These are phyloP conservation scores for Ophiosphaerella herpotricha DNA, from an alignment of 2,329 filamentous ascomycete genomes.

Conservation along the genomic window DNA sequence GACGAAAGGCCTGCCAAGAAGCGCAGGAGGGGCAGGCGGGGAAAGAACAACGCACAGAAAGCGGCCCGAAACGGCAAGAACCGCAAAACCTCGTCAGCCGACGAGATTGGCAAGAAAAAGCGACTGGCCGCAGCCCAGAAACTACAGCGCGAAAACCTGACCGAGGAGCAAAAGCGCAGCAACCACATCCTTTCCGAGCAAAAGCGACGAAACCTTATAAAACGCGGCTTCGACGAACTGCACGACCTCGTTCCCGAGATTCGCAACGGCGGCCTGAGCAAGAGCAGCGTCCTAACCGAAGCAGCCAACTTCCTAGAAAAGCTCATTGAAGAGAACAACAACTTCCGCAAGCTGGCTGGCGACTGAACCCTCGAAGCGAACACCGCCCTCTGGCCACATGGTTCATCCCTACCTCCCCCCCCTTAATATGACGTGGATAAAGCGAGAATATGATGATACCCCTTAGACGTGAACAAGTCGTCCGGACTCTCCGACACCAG, in stretches of 20 bases:
- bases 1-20: slow-evolving; percentile 25
- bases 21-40: slow-evolving; percentile 18
- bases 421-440: not conserved
- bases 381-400: too few relatives aligned
- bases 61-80: slow-evolving; percentile 22
- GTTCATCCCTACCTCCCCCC: not conserved
- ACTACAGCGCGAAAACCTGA: slow-evolving; percentile 61
- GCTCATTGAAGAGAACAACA: slow-evolving; percentile 67
- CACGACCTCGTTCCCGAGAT: slow-evolving; percentile 76
- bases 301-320: slow-evolving; percentile 79
- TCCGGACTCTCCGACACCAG: too few relatives aligned
- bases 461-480: too few relatives aligned
- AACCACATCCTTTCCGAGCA: slow-evolving; percentile 90
- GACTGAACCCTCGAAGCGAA: not conserved
- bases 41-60: slow-evolving; percentile 25
- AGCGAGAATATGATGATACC: not conserved
- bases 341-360: slow-evolving; percentile 11
- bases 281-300: slow-evolving; percentile 77
- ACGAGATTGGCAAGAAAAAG: slow-evolving; percentile 32
- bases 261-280: slow-evolving; percentile 76
- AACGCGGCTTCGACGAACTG: slow-evolving; percentile 82
- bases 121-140: slow-evolving; percentile 30
- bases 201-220: slow-evolving; percentile 80
- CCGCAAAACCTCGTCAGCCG: slow-evolving; percentile 26
- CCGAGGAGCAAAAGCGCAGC: slow-evolving; percentile 78